A percentile compares a stretch with the other conserved stretches of the same genome.
Evolutionary conservation across 2,329 filamentous ascomycete species (phyloP).

Genomic region (Penicillium sp.): DNA sequence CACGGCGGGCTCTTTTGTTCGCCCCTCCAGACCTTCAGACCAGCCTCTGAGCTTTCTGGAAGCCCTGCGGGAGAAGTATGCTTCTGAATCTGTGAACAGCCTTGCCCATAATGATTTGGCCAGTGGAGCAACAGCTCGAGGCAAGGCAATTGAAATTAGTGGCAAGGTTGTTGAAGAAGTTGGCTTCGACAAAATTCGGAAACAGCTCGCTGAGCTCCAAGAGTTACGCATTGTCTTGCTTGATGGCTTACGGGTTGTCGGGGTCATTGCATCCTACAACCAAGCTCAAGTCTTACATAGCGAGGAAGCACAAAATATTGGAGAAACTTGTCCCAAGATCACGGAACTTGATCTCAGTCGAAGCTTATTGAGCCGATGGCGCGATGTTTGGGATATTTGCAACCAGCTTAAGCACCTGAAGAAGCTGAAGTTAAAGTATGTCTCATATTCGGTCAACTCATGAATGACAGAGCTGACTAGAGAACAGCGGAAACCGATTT

Average conservation of each 20-base stretch:
- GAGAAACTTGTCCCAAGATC: conserved; percentile 56
- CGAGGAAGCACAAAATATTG: conserved; percentile 51
- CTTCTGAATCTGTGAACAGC: conserved; percentile 54
- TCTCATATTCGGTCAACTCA: background rate
- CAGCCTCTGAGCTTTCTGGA: conserved; percentile 70
- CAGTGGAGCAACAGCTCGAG: conserved; percentile 23
- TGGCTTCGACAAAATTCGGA: conserved; percentile 89
- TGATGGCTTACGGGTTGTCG: conserved; percentile 67
- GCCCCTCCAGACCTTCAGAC: conserved; percentile 71
- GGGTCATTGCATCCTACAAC: conserved; percentile 31
- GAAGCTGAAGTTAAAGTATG: conserved; percentile 70
- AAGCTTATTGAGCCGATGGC: conserved; percentile 72
- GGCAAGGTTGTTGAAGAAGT: conserved; percentile 88
- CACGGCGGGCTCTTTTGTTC: conserved; percentile 82
- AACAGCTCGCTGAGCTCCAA: conserved; percentile 71
- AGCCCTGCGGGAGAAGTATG: conserved; percentile 82
- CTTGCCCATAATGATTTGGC: conserved; percentile 10
- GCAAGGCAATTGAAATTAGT: conserved; percentile 67
- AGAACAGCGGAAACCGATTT: conserved; percentile 70
- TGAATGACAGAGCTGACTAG: conserved; percentile 17
- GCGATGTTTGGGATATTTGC: conserved; percentile 70
- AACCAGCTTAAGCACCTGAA: conserved; percentile 65
- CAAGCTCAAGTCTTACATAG: conserved; percentile 15
- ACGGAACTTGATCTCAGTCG: conserved; percentile 80
- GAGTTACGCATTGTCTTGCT: conserved; percentile 80